These are phyloP conservation scores for Saposhnikovia divaricata DNA, from an alignment of 129 eudicot genomes.

Conservation along the genomic window DNA sequence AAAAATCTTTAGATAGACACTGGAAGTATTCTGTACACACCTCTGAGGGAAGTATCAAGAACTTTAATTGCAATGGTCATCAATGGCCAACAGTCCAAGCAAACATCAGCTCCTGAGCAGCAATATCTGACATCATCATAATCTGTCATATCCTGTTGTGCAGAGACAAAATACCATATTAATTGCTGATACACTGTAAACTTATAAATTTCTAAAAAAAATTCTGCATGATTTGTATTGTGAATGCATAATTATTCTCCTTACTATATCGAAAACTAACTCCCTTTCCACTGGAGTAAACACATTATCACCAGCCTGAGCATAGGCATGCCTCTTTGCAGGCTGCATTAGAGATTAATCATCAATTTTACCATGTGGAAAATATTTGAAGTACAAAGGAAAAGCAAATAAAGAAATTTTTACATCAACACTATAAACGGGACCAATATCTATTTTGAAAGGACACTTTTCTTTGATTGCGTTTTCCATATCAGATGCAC, in stretches of 20 bases:
- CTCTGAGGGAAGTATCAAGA: conserved; percentile 83
- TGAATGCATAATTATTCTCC: conserved; percentile 12
- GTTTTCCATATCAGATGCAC: conserved; percentile 55
- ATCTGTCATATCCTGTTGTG: conserved; percentile 81
- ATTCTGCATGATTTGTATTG: not conserved
- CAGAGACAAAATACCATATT: not conserved
- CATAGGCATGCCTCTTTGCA: conserved; percentile 81
- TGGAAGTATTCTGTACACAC: conserved; percentile 18
- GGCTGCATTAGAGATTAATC: conserved; percentile 51
- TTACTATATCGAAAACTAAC: conserved; percentile 86
- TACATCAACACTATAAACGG: conserved; percentile 79
- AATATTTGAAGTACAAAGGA: not conserved
- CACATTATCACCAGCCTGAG: conserved; percentile 72
- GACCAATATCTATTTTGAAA: conserved; percentile 82
- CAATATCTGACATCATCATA: conserved; percentile 95
- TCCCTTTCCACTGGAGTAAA: conserved; percentile 95
- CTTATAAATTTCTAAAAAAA: not conserved
- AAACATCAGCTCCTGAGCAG: conserved; percentile 92
- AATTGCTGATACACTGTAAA: conserved; percentile 8
- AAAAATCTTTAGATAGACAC: not conserved
- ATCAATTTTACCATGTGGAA: not conserved
- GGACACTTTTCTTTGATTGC: conserved; percentile 79
- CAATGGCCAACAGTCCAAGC: conserved; percentile 91
- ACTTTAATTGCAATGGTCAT: conserved; percentile 95
- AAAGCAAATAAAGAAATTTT: conserved; percentile 10